Percentiles rank a stretch among this genome's conserved stretches.
These are phyloP conservation scores for Neopestalotiopsis rosae DNA, from an alignment of 2,329 filamentous ascomycete genomes.

Conservation along the genomic window DNA sequence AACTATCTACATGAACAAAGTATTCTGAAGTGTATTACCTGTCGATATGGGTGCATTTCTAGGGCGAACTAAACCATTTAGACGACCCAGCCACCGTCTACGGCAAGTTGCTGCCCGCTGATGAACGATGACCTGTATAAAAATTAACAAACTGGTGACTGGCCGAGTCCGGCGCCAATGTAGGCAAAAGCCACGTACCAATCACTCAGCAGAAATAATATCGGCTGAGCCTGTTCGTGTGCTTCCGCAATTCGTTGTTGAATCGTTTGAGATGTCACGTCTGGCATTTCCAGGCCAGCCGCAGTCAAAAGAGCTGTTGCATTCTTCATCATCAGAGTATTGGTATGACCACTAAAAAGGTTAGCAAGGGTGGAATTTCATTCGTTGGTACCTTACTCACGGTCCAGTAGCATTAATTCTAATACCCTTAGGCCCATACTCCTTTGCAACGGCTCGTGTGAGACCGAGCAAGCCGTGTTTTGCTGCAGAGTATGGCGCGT, in stretches of 20 bases:
- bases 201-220: not conserved
- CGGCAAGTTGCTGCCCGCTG: slow-evolving; percentile 8
- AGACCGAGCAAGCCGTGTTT: slow-evolving; percentile 11
- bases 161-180: not conserved
- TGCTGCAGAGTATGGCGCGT: slow-evolving; percentile 9
- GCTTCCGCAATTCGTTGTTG: not conserved
- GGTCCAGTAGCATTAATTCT: not conserved
- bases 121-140: not conserved
- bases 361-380: not conserved
- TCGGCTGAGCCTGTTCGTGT: not conserved
- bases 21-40: no score
- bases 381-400: not conserved
- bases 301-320: not conserved
- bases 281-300: not conserved
- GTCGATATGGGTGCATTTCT: no score
- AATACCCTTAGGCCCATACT: slow-evolving; percentile 4
- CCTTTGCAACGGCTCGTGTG: slow-evolving; percentile 8
- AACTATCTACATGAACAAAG: no score
- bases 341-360: not conserved
- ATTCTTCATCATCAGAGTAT: not conserved
- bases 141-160: not conserved
- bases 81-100: slow-evolving; percentile 15
- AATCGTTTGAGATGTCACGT: not conserved
- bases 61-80: not conserved
- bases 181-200: not conserved